Evolutionary conservation across 768 basidiomycete genomes (phyloP), one percentile per base, ranked within the genome.

Genomic region (Suillus brevipes): DNA sequence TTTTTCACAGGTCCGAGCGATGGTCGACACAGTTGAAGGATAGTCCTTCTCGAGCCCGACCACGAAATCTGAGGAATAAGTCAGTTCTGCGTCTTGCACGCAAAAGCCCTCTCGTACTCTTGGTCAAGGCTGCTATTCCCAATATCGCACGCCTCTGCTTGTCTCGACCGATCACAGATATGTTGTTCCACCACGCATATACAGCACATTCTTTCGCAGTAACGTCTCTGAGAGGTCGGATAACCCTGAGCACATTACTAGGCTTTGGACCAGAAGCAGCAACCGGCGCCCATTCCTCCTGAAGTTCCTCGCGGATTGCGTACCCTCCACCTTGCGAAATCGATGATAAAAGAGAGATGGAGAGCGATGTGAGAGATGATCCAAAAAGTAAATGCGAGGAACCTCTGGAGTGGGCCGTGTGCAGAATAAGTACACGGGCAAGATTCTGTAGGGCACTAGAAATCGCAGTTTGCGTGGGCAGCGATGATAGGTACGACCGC

Each of bases 21-120:
- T 90, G 0, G 93, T 87, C 9, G 91, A 93, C 13, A 94, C 93
- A 0, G 93, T 95, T 0, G 92, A 92, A 4, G 93, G 93, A 73
- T 90, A 95, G 73, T 94, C 88, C 60, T 83, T 85, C 75, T 95
- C 93, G 36, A 95, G 73, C 3, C 91, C 89, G 23, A 89, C 76
- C 64, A 95, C 91, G 69, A 94, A 95, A 73, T 89, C 93, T 93
- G 63, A 13, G 13, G 43, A 57, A 45, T 62, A 42, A 62, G 20
- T 25, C 60, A 56, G 18, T 36, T 37, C 23, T 55, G 31, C 53
- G 12, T 31, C 37, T 45, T 63, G n/a, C 55, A 40, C 18, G 14
- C 23, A 58, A 23, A 34, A 7, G 63, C n/a, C 9, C 58, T 42
- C 10, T 31, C 70, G 13, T 69, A 90, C 92, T 87, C 83, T 88